Evolutionary conservation across 2,329 filamentous ascomycete species (phyloP), one percentile per base, ranked within the genome.

Genomic region (Neofusicoccum laricinum): DNA sequence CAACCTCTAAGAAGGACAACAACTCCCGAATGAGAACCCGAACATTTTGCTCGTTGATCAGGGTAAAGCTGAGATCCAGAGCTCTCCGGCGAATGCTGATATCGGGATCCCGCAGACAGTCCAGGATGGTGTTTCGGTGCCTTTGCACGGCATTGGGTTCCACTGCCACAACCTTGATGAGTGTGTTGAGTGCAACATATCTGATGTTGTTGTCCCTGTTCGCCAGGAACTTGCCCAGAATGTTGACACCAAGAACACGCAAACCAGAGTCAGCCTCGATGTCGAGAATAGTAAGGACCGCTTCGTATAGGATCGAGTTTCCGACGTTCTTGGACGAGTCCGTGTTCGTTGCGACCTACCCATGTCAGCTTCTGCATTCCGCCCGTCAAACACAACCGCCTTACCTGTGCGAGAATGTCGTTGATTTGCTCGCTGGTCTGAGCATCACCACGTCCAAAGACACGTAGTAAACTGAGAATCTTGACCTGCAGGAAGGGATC

Each of bases 141-240:
- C 95, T 86, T 77, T 99, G 95, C 1, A 99, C 95, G 3, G 95
- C 95, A 75, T 98, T 98, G 14, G 95, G 95, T 76, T 99, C 95
- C 55, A 99, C 93, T 3, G 95, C 95, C 51, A 99, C 95, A 17
- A 99, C 95, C 79, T 97, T 98, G 80, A 97, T 96, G 57, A 99
- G 82, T 0, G 95, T 99, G 78, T 99, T 99, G 59, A 99, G 83
- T 17, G 95, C 95, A 59, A 99, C 95, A 74, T 99, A 99, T 77
- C 95, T 90, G 72, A 99, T 99, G 75, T 99, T 99, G 83, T 99
- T 99, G 79, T 99, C 95, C 71, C 94, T 89, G 81, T 99, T 99
- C n/a, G 93, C 90, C 67, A 99, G 80, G 80, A 99, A 99, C 76
- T 98, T 99, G 75, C 96, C 95, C 25, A 99, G 86, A 69, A 99